Evolutionary conservation across 2,329 filamentous ascomycete species (phyloP).

Genomic region (Ophiostoma triangulosporum): DNA sequence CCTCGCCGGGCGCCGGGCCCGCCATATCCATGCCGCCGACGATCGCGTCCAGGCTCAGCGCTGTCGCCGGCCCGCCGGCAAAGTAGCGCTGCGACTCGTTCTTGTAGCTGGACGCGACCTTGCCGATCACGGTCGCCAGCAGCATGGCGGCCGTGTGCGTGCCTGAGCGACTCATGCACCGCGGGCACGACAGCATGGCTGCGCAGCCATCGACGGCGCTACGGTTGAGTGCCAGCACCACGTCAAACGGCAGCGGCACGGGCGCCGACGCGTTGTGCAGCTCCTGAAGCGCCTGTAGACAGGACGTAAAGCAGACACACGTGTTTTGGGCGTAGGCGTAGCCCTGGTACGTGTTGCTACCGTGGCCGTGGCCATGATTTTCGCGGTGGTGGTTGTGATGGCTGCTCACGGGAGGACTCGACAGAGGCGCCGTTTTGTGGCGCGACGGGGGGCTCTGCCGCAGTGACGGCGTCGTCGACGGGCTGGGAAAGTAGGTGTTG

Average conservation of each 20-base stretch:
- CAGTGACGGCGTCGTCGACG: conserved; percentile 24
- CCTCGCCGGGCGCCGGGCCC: conserved; percentile 1
- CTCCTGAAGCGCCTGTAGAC: conserved; percentile 32
- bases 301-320: conserved; percentile 34
- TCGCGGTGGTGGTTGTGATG: too few relatives aligned
- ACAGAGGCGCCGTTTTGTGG: conserved; percentile 18
- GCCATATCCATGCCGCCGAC: background rate
- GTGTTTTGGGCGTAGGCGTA: conserved; percentile 4
- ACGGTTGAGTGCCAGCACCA: conserved; percentile 31
- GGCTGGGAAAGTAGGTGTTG: conserved; percentile 25
- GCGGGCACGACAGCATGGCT: conserved; percentile 30
- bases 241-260: conserved; percentile 27
- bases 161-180: conserved; percentile 30
- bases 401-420: background rate
- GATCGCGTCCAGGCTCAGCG: background rate
- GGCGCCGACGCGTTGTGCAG: conserved; percentile 27
- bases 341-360: background rate
- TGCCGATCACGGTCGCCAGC: conserved; percentile 34
- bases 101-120: conserved; percentile 34
- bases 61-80: background rate
- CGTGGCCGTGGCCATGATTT: background rate
- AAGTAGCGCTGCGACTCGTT: conserved; percentile 19
- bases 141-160: conserved; percentile 34
- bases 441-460: conserved; percentile 18
- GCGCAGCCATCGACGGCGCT: conserved; percentile 36